A percentile compares a stretch with the other conserved stretches of the same genome.
These are phyloP conservation scores for Cercospora citrullina DNA, from an alignment of 2,329 filamentous ascomycete species.

Conservation along the genomic window DNA sequence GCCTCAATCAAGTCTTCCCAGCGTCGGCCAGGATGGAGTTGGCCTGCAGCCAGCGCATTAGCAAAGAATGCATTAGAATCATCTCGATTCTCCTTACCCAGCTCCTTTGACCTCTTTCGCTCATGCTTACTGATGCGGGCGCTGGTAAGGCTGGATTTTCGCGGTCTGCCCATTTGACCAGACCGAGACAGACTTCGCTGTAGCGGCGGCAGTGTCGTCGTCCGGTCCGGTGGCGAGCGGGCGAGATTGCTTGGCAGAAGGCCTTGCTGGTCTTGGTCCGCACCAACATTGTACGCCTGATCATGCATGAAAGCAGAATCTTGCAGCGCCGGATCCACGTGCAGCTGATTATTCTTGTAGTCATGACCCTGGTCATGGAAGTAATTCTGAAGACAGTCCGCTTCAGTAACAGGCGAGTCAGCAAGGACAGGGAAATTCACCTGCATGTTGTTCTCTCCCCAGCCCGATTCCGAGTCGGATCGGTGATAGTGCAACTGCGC, in stretches of 20 bases:
- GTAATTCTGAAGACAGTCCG: constrained; percentile 42
- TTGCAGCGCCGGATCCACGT: constrained; percentile 53
- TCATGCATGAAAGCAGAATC: constrained; percentile 54
- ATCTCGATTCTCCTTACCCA: constrained; percentile 71
- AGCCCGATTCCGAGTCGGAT: constrained; percentile 69
- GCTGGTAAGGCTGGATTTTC: constrained; percentile 85
- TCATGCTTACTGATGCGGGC: constrained; percentile 76
- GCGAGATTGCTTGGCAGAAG: constrained; percentile 79
- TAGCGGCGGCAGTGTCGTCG: constrained; percentile 81
- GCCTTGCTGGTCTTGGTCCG: constrained; percentile 61
- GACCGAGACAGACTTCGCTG: constrained; percentile 62
- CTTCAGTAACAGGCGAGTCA: constrained; percentile 40
- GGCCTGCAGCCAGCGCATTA: constrained; percentile 74
- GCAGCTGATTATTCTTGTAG: constrained; percentile 35
- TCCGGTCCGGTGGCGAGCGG: constrained; percentile 80
- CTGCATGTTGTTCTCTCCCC: constrained; percentile 55
- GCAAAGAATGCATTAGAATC: constrained; percentile 80
- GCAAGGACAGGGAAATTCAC: constrained; percentile 38
- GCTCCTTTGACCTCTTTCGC: constrained; percentile 74
- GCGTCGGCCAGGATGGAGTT: constrained; percentile 70
- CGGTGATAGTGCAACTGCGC: constrained; percentile 82
- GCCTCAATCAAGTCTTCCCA: constrained; percentile 98
- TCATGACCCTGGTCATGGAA: constrained; percentile 39
- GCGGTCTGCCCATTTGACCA: constrained; percentile 66
- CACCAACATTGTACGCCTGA: constrained; percentile 48